phyloP scores from a whole-genome alignment of 306 rosid genomes.

The Acmispon strigosus region DNA sequence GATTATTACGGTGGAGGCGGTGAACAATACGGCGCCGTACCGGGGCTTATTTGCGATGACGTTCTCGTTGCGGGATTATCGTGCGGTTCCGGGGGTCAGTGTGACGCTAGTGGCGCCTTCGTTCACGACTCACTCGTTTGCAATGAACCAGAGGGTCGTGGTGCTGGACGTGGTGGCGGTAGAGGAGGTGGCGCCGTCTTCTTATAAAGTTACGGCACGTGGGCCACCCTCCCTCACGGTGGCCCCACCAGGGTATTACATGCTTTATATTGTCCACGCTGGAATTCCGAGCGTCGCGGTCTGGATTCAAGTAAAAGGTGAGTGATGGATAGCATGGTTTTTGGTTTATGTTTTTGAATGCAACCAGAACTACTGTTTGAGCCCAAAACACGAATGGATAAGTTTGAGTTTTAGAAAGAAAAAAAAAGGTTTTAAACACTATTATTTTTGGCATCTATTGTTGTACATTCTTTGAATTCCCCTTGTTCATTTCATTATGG shows the following conservation, averaged over 20 bases:
- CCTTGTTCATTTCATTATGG: background rate
- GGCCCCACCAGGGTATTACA: constrained; percentile 72
- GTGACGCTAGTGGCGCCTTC: constrained; percentile 55
- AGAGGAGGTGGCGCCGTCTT: constrained; percentile 1
- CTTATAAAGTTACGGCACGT: constrained; percentile 34
- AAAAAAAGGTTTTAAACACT: no score
- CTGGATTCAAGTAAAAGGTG: constrained; percentile 55
- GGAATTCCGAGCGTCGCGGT: constrained; percentile 54
- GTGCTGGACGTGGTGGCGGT: constrained; percentile 25
- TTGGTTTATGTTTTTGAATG: background rate
- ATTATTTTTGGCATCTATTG: background rate
- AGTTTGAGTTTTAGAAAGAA: background rate
- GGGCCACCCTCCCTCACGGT: constrained; percentile 41
- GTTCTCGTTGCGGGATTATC: constrained; percentile 20
- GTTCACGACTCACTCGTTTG: constrained; percentile 65
- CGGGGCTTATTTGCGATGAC: constrained; percentile 30
- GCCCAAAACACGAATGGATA: background rate
- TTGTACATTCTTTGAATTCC: background rate
- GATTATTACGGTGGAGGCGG: constrained; percentile 34
- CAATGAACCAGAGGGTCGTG: constrained; percentile 62
- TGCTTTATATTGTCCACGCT: constrained; percentile 56
- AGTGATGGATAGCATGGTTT: background rate
- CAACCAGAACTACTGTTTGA: background rate
- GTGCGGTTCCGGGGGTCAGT: background rate
- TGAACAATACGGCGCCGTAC: constrained; percentile 24